Percentiles rank a stretch among this genome's conserved stretches.
Evolutionary conservation across 805 yeast genomes (phyloP).

Genomic region (Babjeviella inositovora): DNA sequence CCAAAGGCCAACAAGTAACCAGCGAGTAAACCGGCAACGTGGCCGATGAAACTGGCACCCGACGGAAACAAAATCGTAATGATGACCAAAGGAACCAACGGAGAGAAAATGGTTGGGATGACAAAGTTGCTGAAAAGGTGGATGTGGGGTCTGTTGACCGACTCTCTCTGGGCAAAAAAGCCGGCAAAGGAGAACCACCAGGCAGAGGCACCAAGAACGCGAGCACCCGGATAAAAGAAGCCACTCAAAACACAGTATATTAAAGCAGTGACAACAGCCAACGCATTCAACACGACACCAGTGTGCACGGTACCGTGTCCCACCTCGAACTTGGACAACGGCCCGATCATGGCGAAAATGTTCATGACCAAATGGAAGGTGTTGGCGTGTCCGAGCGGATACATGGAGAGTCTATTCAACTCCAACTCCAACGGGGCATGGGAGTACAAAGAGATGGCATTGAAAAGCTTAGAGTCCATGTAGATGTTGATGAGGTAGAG

Average conservation of each 20-base stretch:
- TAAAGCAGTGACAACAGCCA: constrained; percentile 57
- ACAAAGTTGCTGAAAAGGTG: constrained; percentile 13
- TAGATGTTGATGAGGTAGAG: constrained; percentile 19
- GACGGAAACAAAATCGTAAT: constrained; percentile 40
- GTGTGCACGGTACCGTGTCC: constrained; percentile 75
- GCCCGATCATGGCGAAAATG: constrained; percentile 35
- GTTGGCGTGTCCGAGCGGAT: constrained; percentile 54
- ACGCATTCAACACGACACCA: constrained; percentile 59
- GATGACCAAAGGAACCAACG: constrained; percentile 33
- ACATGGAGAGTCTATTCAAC: constrained; percentile 44
- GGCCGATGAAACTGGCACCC: constrained; percentile 62
- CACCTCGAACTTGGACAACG: constrained; percentile 51
- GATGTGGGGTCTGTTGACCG: constrained; percentile 8
- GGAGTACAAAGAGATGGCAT: constrained; percentile 34
- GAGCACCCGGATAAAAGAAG: constrained; percentile 30
- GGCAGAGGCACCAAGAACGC: constrained; percentile 57
- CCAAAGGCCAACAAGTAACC: constrained; percentile 54
- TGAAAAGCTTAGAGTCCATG: constrained; percentile 10
- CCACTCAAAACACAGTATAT: constrained; percentile 37
- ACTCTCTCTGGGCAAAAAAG: constrained; percentile 36
- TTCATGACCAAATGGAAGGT: constrained; percentile 48
- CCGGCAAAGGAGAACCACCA: constrained; percentile 57
- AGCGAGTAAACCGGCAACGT: constrained; percentile 44
- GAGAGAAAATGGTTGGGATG: constrained; percentile 46
- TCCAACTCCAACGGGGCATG: constrained; percentile 30